Evolutionary conservation across 305 asterid species (phyloP).

Genomic region (Fraxinus angustifolia): DNA sequence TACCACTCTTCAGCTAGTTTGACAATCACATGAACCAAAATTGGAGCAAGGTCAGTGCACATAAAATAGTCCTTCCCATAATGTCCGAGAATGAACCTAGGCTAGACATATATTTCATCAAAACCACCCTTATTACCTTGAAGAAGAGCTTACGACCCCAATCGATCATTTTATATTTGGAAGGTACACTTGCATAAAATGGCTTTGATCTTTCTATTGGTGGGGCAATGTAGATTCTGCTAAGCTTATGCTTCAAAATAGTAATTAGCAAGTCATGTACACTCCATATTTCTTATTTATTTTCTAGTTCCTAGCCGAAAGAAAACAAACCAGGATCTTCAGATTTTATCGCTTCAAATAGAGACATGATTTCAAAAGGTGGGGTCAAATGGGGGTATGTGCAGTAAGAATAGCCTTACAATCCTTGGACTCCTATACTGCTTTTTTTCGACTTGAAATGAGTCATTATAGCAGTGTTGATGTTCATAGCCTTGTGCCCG

Average conservation of each 20-base stretch:
- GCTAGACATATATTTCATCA: conserved; percentile 68
- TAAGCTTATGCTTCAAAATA: conserved; percentile 59
- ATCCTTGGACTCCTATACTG: conserved; percentile 62
- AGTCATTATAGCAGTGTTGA: conserved; percentile 50
- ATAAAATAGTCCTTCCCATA: conserved; percentile 57
- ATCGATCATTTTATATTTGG: conserved; percentile 67
- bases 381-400: conserved; percentile 63
- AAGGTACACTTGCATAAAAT: conserved; percentile 47
- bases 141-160: conserved; percentile 76
- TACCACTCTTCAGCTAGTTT: conserved; percentile 81
- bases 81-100: conserved; percentile 56
- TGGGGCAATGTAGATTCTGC: conserved; percentile 58
- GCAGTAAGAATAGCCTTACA: conserved; percentile 56
- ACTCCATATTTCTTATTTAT: conserved; percentile 53
- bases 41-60: conserved; percentile 71
- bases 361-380: conserved; percentile 58
- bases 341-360: conserved; percentile 50
- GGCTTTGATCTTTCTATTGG: conserved; percentile 40
- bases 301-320: conserved; percentile 73
- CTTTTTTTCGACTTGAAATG: conserved; percentile 49
- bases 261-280: conserved; percentile 67
- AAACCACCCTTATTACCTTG: conserved; percentile 69
- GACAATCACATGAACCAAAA: conserved; percentile 57
- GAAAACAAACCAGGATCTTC: conserved; percentile 65
- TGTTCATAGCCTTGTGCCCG: conserved; percentile 45